Percentiles rank a stretch among this genome's conserved stretches.
phyloP scores from a whole-genome alignment of 441 rosid genomes.

The Iberis amara region DNA sequence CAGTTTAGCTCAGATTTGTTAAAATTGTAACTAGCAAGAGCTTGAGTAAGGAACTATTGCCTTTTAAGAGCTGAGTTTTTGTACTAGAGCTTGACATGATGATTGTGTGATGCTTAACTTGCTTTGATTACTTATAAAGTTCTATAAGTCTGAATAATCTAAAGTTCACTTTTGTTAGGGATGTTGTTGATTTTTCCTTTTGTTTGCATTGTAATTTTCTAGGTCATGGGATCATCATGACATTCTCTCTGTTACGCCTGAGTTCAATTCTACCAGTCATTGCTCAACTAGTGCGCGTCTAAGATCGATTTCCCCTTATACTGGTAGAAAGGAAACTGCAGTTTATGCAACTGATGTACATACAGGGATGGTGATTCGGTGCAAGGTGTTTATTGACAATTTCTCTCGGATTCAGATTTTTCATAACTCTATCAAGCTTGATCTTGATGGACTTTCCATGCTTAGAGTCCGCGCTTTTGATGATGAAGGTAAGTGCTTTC shows the following conservation, averaged over 20 bases:
- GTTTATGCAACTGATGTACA: conserved; percentile 79
- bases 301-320: conserved; percentile 68
- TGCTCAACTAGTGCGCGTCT: conserved; percentile 86
- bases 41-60: conserved; percentile 4
- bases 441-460: conserved; percentile 94
- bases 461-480: conserved; percentile 88
- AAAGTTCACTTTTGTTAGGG: no score
- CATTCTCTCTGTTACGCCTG: conserved; percentile 74
- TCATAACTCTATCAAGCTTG: conserved; percentile 87
- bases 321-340: conserved; percentile 87
- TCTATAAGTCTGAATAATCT: no score
- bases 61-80: no score
- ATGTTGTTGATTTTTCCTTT: no score
- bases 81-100: no score
- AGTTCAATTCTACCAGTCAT: conserved; percentile 64
- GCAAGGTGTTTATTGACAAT: conserved; percentile 92
- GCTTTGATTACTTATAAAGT: no score
- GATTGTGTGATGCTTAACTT: not conserved
- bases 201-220: no score
- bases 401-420: conserved; percentile 88
- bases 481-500: conserved; percentile 47
- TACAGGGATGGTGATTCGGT: conserved; percentile 84
- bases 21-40: not conserved
- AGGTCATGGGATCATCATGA: conserved; percentile 99
- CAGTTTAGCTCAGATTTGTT: not conserved